A percentile compares a stretch with the other conserved stretches of the same genome.
Conservation (phyloP, 108 stramenopile genomes). For the Cyclotella choctawhatcheeana region DNA sequence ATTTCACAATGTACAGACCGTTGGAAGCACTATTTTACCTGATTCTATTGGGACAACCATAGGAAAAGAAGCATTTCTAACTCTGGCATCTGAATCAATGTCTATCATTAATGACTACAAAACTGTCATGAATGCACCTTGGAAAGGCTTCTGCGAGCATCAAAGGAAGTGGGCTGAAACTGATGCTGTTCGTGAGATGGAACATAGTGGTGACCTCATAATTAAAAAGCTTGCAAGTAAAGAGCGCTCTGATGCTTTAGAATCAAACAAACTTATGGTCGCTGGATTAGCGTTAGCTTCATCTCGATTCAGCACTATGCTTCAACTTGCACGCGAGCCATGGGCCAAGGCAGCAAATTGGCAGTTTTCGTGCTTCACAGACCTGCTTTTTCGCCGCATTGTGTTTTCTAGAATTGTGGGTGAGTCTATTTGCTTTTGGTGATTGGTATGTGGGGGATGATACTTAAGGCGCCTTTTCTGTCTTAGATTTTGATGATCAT, state of each 20-base stretch:
- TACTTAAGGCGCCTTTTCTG: not conserved
- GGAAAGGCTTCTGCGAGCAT: constrained; percentile 70
- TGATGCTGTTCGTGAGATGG: constrained; percentile 79
- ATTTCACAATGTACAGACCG: constrained; percentile 57
- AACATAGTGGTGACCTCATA: constrained; percentile 65
- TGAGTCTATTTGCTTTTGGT: not conserved
- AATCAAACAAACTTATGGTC: constrained; percentile 30
- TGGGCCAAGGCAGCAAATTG: constrained; percentile 60
- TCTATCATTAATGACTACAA: constrained; percentile 68
- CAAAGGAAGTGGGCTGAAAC: constrained; percentile 88
- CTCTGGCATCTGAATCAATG: constrained; percentile 50
- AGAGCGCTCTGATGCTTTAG: constrained; percentile 46
- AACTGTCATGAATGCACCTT: constrained; percentile 62
- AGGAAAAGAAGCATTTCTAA: constrained; percentile 53
- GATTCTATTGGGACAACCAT: constrained; percentile 50
- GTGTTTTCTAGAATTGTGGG: constrained; percentile 58
- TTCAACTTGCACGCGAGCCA: constrained; percentile 47
- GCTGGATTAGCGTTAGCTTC: constrained; percentile 40
- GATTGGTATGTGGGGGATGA: not conserved
- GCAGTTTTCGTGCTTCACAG: constrained; percentile 64
- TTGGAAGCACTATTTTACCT: constrained; percentile 47
- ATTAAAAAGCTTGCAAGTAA: constrained; percentile 59
- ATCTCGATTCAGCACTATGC: constrained; percentile 54
- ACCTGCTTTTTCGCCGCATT: constrained; percentile 69
- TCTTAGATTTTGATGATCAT: constrained; percentile 63